Conservation (phyloP, 129 eudicot species). For the Tanacetum coccineum region DNA sequence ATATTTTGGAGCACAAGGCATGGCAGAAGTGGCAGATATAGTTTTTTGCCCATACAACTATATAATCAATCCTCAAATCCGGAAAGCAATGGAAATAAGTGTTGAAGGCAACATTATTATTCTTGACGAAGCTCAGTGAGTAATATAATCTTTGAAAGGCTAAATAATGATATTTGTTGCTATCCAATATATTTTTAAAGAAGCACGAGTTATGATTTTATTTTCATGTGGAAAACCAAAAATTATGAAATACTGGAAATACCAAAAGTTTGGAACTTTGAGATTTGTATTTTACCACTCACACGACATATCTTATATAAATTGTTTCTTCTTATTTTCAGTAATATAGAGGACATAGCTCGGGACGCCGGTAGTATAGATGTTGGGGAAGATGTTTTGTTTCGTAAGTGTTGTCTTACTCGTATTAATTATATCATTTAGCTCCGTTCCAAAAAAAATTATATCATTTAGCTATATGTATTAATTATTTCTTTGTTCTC, state of each 20-base stretch:
- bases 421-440: neutral
- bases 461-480: constrained; percentile 4
- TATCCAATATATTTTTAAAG: neutral
- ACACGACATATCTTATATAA: constrained; percentile 2
- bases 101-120: constrained; percentile 69
- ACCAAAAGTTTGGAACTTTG: constrained; percentile 5
- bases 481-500: constrained; percentile 12
- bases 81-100: constrained; percentile 89
- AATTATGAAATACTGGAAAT: constrained; percentile 17
- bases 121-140: constrained; percentile 99
- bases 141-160: constrained; percentile 19
- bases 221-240: constrained; percentile 2
- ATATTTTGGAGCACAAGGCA: constrained; percentile 75
- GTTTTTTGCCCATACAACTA: constrained; percentile 96
- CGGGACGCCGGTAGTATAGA: constrained; percentile 89
- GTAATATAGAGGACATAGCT: constrained; percentile 90
- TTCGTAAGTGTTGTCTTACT: constrained; percentile 48
- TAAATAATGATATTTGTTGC: constrained; percentile 11
- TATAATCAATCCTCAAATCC: constrained; percentile 66
- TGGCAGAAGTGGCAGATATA: constrained; percentile 80
- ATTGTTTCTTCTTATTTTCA: constrained; percentile 28
- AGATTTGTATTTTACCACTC: constrained; percentile 14
- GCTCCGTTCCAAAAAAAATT: no score
- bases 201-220: constrained; percentile 4
- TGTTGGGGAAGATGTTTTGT: constrained; percentile 64